Evolutionary conservation across 2,329 filamentous ascomycete genomes (phyloP).

Genomic region (Talaromyces sp.): DNA sequence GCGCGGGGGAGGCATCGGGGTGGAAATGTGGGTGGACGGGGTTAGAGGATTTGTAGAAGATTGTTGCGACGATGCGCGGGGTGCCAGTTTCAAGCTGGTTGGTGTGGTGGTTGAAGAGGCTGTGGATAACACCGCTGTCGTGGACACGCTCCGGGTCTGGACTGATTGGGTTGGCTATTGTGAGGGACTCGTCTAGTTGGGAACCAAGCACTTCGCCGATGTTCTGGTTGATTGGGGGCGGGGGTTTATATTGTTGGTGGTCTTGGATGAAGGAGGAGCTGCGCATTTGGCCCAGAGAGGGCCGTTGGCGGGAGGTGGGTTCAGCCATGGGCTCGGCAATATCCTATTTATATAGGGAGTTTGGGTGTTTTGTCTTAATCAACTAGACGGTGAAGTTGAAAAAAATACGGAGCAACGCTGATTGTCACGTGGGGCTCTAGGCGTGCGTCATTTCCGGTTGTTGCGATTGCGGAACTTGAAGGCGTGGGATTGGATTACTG

Average conservation of each 20-base stretch:
- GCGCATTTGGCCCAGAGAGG: constrained; percentile 48
- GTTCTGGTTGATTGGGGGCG: constrained; percentile 36
- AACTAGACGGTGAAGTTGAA: neutral
- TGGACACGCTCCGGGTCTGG: constrained; percentile 45
- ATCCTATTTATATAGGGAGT: neutral
- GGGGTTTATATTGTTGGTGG: constrained; percentile 52
- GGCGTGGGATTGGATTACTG: neutral
- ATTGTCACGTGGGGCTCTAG: constrained; percentile 2
- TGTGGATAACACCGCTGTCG: constrained; percentile 51
- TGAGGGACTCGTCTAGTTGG: constrained; percentile 31
- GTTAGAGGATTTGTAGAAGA: constrained; percentile 51
- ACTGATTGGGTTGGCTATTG: constrained; percentile 40
- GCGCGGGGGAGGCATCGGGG: constrained; percentile 45
- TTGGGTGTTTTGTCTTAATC: neutral
- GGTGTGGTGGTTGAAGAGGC: constrained; percentile 48
- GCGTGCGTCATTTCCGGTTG: neutral
- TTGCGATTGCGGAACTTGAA: neutral
- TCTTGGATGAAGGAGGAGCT: constrained; percentile 51
- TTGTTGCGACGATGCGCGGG: constrained; percentile 50
- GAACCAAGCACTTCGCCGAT: constrained; percentile 41
- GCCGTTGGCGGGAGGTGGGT: constrained; percentile 39
- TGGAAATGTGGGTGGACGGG: constrained; percentile 51
- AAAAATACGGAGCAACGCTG: constrained; percentile 1
- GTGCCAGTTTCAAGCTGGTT: constrained; percentile 44
- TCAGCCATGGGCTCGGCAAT: constrained; percentile 29